Evolutionary conservation across 1,284 basidiomycete species (phyloP), one percentile per base, ranked within the genome.

Genomic region (Agroathelia rolfsii): DNA sequence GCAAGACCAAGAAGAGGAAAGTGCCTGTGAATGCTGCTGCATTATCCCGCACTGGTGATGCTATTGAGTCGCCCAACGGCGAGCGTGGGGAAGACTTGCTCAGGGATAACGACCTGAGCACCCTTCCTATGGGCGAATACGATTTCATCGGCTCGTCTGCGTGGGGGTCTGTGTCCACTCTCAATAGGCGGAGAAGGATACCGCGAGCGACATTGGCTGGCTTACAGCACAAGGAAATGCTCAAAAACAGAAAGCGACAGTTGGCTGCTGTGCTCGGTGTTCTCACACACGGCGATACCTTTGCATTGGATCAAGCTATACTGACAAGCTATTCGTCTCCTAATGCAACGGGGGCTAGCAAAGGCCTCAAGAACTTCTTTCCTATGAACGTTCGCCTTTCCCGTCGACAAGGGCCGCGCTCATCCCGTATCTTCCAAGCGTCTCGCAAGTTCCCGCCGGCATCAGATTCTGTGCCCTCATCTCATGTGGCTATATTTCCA

Each of bases 1-100:
- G 77, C n/a, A 86, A 86, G 48, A 79, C 80, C 27, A 86, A 86
- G 68, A 86, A 86, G 59, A 66, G 82, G 32, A 86, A 86, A 50
- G 83, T 86, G 8, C 82, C 83, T 3, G 61, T 63, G 18, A 66
- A 69, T 31, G 50, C 58, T 45, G 47, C 51, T 24, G 50, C 51
- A 13, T 41, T 45, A 24, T 61, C 59, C 12, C 52, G 59, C 36
- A 58, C 61, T 29, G 63, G 60, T 13, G 50, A 52, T 32, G 62
- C 61, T 30, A n/a, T n/a, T n/a, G n/a, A n/a, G n/a, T n/a, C n/a
- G n/a, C n/a, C n/a, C n/a, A n/a, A n/a, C n/a, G n/a, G n/a, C n/a
- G n/a, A n/a, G n/a, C n/a, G n/a, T n/a, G n/a, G n/a, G n/a, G n/a
- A n/a, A n/a, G n/a, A n/a, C n/a, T n/a, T n/a, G n/a, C n/a, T n/a